Conservation (phyloP, 2,329 filamentous ascomycete genomes). For the Sclerotinia minor region DNA sequence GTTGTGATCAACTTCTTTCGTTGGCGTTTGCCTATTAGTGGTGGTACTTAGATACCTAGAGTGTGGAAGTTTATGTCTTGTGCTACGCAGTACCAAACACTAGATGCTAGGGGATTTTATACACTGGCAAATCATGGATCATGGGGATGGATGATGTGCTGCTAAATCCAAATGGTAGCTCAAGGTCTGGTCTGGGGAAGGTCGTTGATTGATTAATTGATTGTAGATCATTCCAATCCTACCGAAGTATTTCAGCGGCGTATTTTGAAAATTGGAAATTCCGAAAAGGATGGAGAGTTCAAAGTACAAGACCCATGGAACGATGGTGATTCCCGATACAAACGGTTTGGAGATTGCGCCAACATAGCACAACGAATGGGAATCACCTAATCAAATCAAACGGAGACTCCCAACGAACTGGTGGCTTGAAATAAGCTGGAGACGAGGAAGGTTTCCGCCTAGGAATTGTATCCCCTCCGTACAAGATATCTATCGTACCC, state of each 20-base stretch:
- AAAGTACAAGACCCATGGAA: neutral
- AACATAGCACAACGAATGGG: neutral
- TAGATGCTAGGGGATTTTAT: neutral
- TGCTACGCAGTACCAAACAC: neutral
- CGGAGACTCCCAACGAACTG: neutral
- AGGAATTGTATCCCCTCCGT: neutral
- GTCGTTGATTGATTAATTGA: neutral
- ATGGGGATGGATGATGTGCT: neutral
- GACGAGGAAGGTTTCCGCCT: neutral
- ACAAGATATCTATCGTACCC: neutral
- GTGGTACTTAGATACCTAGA: neutral
- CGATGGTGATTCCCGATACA: neutral
- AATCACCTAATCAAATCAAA: conserved; percentile 7
- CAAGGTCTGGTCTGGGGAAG: neutral
- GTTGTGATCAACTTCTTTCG: neutral
- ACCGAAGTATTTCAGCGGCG: neutral
- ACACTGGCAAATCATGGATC: neutral
- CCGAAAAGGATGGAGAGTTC: neutral
- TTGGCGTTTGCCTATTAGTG: neutral
- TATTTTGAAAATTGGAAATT: neutral
- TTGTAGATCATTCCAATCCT: neutral
- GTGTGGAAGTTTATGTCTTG: neutral
- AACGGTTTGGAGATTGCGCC: conserved; percentile 15
- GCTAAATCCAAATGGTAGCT: neutral
- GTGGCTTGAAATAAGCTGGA: conserved; percentile 2